Base-by-base conservation (phyloP, 2,329 filamentous ascomycete species). In the Bipolaris victoriae region DNA sequence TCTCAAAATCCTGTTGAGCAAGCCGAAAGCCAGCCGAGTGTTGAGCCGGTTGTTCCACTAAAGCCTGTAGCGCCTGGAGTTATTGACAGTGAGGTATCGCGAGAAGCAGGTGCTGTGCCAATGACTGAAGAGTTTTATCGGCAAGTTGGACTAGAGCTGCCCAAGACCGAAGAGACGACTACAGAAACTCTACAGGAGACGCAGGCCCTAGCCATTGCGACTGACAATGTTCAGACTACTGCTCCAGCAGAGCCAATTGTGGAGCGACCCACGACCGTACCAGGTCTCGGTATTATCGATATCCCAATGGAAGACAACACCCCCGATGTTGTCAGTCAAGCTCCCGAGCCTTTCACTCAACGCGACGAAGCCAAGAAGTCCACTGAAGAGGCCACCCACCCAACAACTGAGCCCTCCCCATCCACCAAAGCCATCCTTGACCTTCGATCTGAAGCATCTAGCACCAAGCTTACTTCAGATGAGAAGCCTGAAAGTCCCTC, bases 381-480 rank as follows among this genome's bases (percentile, higher is more conserved):
- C 13, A 22, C 16, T 4, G 18, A 55, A 11, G 37, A 54, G 20
- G 16, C 31, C 5, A 20, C 26, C 4, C 11, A 35, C n/a, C 18
- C 44, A 36, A 11, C 41, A 40, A 40, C n/a, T 7, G 57, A 60
- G 31, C 51, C 65, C 2, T 74, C 69, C 7, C 70, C 71, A 5
- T 68, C 67, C 6, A 55, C 70, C 13, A 61, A 68, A 51, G 62
- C 64, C 7, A 15, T 71, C 2, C 53, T 75, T 44, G 70, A 51
- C 48, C 53, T 69, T 26, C 72, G 68, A 24, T 62, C 69, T 11
- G 66, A 75, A 56, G 59, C 63, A 18, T 67, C 74, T 10, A 66
- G 72, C 16, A 26, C 55, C 41, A 57, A 63, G 18, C 31, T 72
- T 7, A 60, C 58, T 44, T 31, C 54, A 9, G 18, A 48, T 4